Evolutionary conservation across 2,329 filamentous ascomycete species (phyloP).

Genomic region (Fusarium piperis): DNA sequence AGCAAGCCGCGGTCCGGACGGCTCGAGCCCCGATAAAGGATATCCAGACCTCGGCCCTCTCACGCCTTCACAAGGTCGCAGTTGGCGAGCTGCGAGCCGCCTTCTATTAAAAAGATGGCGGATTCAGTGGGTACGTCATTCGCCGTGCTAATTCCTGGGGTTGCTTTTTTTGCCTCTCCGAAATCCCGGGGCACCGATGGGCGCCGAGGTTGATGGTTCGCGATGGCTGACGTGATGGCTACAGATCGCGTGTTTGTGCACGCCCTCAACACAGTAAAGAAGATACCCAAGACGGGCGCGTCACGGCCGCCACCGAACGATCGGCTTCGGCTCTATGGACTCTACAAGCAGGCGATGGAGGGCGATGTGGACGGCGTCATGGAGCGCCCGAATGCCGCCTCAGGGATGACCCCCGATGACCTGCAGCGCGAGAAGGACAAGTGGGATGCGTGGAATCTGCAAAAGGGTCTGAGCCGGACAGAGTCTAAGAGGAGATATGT

Average conservation of each 20-base stretch:
- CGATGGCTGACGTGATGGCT: conserved; percentile 30
- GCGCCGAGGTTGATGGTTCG: neutral
- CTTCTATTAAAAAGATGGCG: conserved; percentile 36
- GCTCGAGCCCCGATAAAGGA: conserved; percentile 41
- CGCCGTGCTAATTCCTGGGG: neutral
- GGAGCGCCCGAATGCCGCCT: conserved; percentile 73
- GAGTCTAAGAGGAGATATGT: conserved; percentile 96
- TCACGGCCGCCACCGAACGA: conserved; percentile 86
- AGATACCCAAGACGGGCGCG: conserved; percentile 92
- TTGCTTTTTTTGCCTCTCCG: neutral
- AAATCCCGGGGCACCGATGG: neutral
- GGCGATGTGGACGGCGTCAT: conserved; percentile 95
- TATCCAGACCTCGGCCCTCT: conserved; percentile 26
- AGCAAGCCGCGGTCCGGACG: conserved; percentile 43
- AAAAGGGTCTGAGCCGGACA: conserved; percentile 83
- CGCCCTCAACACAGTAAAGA: conserved; percentile 98
- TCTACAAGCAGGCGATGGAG: conserved; percentile 99
- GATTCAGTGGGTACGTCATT: conserved; percentile 44
- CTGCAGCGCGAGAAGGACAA: conserved; percentile 70
- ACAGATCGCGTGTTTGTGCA: conserved; percentile 98
- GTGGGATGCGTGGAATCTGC: conserved; percentile 95
- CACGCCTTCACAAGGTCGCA: conserved; percentile 25
- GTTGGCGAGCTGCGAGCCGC: conserved; percentile 25
- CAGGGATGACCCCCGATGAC: conserved; percentile 61
- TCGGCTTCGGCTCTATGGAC: conserved; percentile 91